Conservation (phyloP, 176 grass and related monocot genomes). For the Oryza brachyantha region DNA sequence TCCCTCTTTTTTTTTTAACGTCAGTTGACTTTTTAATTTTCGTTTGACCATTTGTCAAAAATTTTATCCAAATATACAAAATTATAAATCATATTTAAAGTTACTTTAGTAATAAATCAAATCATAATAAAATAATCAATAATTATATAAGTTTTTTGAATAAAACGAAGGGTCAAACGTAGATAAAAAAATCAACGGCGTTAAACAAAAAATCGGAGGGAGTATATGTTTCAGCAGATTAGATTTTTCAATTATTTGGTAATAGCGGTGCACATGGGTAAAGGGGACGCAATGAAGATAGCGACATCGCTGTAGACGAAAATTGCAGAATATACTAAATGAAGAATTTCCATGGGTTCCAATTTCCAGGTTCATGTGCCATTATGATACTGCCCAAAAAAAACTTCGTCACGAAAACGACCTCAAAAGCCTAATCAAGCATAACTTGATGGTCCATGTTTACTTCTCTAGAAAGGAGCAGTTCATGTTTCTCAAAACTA, state of each 20-base stretch:
- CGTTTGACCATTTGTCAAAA: too few relatives aligned
- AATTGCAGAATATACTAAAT: not conserved
- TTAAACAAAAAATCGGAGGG: too few relatives aligned
- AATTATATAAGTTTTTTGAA: too few relatives aligned
- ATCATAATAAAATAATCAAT: too few relatives aligned
- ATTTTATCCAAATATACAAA: too few relatives aligned
- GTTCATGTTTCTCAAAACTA: not conserved
- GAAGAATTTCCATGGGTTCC: not conserved
- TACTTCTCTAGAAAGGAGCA: not conserved
- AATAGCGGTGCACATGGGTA: not conserved
- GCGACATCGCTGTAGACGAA: not conserved
- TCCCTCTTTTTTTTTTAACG: too few relatives aligned
- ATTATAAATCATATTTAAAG: too few relatives aligned
- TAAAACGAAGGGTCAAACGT: too few relatives aligned
- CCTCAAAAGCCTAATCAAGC: not conserved
- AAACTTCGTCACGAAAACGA: not conserved
- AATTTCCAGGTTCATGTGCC: not conserved
- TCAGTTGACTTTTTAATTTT: too few relatives aligned
- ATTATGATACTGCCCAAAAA: slow-evolving; percentile 9
- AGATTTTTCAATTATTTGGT: not conserved
- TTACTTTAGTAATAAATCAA: too few relatives aligned
- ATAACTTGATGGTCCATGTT: not conserved
- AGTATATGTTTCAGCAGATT: not conserved
- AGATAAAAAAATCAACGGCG: too few relatives aligned
- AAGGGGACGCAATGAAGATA: not conserved